phyloP scores from a whole-genome alignment of 2,329 filamentous ascomycete species.

The Aspergillus sp. region DNA sequence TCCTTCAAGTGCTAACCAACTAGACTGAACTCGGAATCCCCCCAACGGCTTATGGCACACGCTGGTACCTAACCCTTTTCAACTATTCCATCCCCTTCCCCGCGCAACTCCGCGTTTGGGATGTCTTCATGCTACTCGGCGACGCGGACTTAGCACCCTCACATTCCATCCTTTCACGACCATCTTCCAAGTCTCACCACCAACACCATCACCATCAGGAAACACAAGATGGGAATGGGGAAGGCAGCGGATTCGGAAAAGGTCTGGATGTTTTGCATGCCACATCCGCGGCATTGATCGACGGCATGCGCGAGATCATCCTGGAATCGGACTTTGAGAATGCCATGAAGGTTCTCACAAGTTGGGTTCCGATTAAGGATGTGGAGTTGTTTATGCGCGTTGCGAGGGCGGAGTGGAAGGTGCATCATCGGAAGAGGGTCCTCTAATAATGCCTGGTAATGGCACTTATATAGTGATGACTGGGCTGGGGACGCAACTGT shows the following conservation, averaged over 20 bases:
- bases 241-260: slow-evolving; percentile 42
- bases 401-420: slow-evolving; percentile 77
- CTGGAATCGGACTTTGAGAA: slow-evolving; percentile 94
- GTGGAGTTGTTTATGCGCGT: slow-evolving; percentile 90
- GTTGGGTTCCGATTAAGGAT: slow-evolving; percentile 88
- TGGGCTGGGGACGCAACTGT: too few relatives aligned
- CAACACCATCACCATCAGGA: slow-evolving; percentile 16
- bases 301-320: slow-evolving; percentile 79
- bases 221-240: slow-evolving; percentile 8
- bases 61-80: slow-evolving; percentile 96
- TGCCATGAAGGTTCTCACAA: slow-evolving; percentile 92
- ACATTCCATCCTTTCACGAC: background rate
- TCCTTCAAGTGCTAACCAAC: background rate
- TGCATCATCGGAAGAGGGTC: slow-evolving; percentile 44
- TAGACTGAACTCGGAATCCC: slow-evolving; percentile 71
- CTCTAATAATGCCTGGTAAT: too few relatives aligned
- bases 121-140: slow-evolving; percentile 91
- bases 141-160: slow-evolving; percentile 46
- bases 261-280: slow-evolving; percentile 86
- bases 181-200: slow-evolving; percentile 6
- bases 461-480: background rate
- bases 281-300: slow-evolving; percentile 78
- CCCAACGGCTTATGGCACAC: slow-evolving; percentile 85
- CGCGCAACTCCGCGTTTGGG: slow-evolving; percentile 92
- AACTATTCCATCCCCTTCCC: slow-evolving; percentile 93